phyloP scores from a whole-genome alignment of 2,329 filamentous ascomycete species.

The Rasamsonia emersonii region DNA sequence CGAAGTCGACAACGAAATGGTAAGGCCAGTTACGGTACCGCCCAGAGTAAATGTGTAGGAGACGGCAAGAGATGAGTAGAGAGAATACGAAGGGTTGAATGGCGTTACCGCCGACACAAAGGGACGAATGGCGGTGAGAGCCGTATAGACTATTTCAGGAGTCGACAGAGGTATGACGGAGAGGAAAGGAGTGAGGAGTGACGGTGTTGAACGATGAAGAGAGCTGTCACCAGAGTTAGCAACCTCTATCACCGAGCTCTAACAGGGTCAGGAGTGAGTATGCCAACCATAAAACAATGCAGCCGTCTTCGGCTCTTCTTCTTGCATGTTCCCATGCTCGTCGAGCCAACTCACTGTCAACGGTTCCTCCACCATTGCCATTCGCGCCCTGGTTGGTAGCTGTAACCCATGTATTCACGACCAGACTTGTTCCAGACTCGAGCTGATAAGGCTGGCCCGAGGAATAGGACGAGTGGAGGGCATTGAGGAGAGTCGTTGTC shows the following conservation, averaged over 20 bases:
- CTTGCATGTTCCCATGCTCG: slow-evolving; percentile 95
- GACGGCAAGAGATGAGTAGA: slow-evolving; percentile 71
- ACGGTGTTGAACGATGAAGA: slow-evolving; percentile 80
- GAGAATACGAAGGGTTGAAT: slow-evolving; percentile 73
- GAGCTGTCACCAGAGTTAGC: slow-evolving; percentile 48
- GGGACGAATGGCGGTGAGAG: slow-evolving; percentile 72
- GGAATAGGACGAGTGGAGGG: slow-evolving; percentile 81
- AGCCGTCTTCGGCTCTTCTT: slow-evolving; percentile 88
- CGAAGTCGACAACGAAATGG: slow-evolving; percentile 70
- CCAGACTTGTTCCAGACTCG: slow-evolving; percentile 82
- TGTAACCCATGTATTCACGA: slow-evolving; percentile 93
- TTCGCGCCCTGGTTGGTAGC: slow-evolving; percentile 62
- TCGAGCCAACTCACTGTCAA: slow-evolving; percentile 68
- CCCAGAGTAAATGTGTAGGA: slow-evolving; percentile 72
- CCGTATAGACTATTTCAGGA: slow-evolving; percentile 65
- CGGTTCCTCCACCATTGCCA: slow-evolving; percentile 63
- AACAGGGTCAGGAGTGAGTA: slow-evolving; percentile 7
- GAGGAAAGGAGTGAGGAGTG: slow-evolving; percentile 72
- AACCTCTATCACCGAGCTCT: too few species aligned
- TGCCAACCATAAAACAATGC: slow-evolving; percentile 80
- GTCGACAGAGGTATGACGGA: slow-evolving; percentile 70
- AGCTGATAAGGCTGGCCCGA: slow-evolving; percentile 74
- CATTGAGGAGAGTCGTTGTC: slow-evolving; percentile 85
- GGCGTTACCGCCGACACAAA: slow-evolving; percentile 84
- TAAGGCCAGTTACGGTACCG: slow-evolving; percentile 68